Conservation (phyloP, 2,329 filamentous ascomycete genomes). For the Cadophora luteo-olivacea region DNA sequence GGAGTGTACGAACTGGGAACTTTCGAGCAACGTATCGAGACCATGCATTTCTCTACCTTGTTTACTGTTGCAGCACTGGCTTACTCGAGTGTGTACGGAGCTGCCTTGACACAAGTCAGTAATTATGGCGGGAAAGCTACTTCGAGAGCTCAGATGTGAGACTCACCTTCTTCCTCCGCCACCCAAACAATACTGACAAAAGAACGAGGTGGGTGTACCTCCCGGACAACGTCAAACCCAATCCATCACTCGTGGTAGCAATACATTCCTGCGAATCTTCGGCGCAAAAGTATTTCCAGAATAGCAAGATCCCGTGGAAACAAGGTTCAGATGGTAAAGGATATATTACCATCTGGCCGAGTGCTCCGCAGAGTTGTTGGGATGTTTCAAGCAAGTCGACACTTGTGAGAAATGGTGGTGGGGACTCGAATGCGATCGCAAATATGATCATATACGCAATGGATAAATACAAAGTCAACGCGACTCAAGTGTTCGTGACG, state of each 20-base stretch:
- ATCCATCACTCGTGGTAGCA: conserved; percentile 34
- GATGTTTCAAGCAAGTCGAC: conserved; percentile 57
- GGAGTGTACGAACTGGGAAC: not conserved
- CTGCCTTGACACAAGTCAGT: conserved; percentile 27
- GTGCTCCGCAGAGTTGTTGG: conserved; percentile 63
- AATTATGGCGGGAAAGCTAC: conserved; percentile 35
- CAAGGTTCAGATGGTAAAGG: conserved; percentile 58
- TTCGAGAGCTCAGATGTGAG: conserved; percentile 34
- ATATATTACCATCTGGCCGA: conserved; percentile 65
- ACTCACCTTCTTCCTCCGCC: not conserved
- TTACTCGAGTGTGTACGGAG: conserved; percentile 18
- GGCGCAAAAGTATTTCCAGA: conserved; percentile 42
- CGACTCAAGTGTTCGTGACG: conserved; percentile 58
- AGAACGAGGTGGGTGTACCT: conserved; percentile 38
- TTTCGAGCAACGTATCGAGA: not conserved
- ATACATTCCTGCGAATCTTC: conserved; percentile 48
- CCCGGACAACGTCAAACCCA: conserved; percentile 33
- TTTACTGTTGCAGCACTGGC: conserved; percentile 12
- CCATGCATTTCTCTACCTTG: conserved; percentile 26
- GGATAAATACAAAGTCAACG: conserved; percentile 56
- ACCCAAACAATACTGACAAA: not conserved
- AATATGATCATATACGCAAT: conserved; percentile 64
- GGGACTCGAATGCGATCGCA: conserved; percentile 60
- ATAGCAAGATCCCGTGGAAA: conserved; percentile 52
- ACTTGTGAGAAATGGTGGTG: conserved; percentile 61